Evolutionary conservation across 73 alveolate species (phyloP).

Genomic region (Halteria grandinella): DNA sequence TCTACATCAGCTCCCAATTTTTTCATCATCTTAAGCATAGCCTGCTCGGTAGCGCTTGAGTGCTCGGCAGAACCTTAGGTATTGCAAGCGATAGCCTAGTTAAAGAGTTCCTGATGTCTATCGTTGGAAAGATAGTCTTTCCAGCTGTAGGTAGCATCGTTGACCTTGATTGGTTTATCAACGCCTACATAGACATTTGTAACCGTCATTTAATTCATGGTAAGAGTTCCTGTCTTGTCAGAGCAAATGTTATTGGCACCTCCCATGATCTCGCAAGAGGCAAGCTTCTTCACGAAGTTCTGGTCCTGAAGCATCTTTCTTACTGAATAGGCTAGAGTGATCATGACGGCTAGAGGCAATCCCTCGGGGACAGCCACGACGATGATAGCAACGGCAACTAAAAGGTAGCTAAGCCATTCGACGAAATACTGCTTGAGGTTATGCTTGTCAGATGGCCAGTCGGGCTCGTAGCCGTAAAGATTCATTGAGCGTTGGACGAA

Average conservation of each 20-base stretch:
- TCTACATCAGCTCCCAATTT: conserved; percentile 46
- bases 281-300: conserved; percentile 71
- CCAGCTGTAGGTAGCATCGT: conserved; percentile 10
- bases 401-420: conserved; percentile 68
- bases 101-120: neutral
- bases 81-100: conserved; percentile 50
- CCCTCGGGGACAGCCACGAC: conserved; percentile 87
- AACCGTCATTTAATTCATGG: conserved; percentile 74
- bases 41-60: conserved; percentile 62
- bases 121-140: conserved; percentile 48
- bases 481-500: conserved; percentile 5
- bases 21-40: conserved; percentile 52
- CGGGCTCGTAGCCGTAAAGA: neutral
- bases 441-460: no score
- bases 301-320: conserved; percentile 74
- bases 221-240: conserved; percentile 81
- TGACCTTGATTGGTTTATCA: conserved; percentile 14
- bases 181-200: conserved; percentile 57
- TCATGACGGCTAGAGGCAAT: conserved; percentile 76
- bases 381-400: conserved; percentile 75
- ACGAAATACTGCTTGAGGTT: neutral
- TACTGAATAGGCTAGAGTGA: conserved; percentile 73
- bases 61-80: conserved; percentile 55
- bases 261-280: conserved; percentile 93
- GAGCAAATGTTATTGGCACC: conserved; percentile 82